Evolutionary conservation across 495 filamentous ascomycete genomes (phyloP), one percentile per base, ranked within the genome.

Genomic region (Talaromyces thailandensis): DNA sequence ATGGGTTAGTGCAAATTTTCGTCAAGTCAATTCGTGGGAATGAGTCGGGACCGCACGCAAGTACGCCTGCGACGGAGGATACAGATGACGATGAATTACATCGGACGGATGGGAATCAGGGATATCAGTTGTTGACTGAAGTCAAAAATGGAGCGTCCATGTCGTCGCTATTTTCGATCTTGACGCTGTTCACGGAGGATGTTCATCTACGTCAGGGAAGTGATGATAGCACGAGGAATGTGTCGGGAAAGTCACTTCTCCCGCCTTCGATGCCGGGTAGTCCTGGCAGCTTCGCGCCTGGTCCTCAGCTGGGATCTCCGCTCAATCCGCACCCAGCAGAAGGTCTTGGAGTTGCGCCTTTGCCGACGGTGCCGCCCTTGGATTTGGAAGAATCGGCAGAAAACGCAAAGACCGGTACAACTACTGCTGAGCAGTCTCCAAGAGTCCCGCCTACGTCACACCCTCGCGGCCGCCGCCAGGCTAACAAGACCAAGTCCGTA

Each of bases 91-190:
- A 86, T 24, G 85, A 91, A 32, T 84, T 85, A 48, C 74, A 79
- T 63, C 75, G 72, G 23, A 64, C 77, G 7, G 80, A 85, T 35
- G 84, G 83, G 37, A 86, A 75, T 70, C 92, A 87, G 76, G 90
- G 80, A 70, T 98, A 96, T 71, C 93, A 98, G 73, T 79, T 98
- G 21, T 80, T 98, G 45, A 98, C 94, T 3, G 94, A 98, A 70
- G 94, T 98, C 45, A 96, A 96, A 73, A 98, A 98, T 69, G 94
- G 94, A 21, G 93, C 94, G 9, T 93, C 94, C 4, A 97, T 98
- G 93, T 98, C 94, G 28, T 98, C 94, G 0, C 74, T 98, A 6
- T 98, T 98, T 74, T 96, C 95, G 1, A 96, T 98, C 60, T 86
- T 98, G 68, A 94, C 92, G 3, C 78, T 98, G 0, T 98, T 98